Evolutionary conservation across 345 rosid species (phyloP).

Genomic region (Trapa bicornis): DNA sequence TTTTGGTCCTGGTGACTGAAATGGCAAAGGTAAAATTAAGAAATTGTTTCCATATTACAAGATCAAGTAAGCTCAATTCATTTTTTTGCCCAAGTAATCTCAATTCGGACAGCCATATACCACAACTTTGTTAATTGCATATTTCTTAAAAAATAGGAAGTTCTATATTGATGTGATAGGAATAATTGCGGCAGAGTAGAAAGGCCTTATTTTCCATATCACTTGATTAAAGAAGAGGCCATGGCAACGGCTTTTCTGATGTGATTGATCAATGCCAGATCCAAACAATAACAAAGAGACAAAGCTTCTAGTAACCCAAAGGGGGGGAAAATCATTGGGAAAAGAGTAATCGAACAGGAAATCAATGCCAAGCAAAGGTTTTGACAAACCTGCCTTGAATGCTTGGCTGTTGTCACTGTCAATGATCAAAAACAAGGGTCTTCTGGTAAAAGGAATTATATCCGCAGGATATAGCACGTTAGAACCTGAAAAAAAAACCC

Average conservation of each 20-base stretch:
- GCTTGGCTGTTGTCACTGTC: constrained; percentile 97
- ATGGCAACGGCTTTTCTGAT: background rate
- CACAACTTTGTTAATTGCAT: background rate
- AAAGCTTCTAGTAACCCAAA: too few species aligned
- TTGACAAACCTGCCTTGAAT: constrained; percentile 99
- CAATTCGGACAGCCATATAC: background rate
- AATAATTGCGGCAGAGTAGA: background rate
- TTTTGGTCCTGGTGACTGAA: background rate
- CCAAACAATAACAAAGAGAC: too few species aligned
- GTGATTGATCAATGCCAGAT: background rate
- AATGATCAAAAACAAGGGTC: constrained; percentile 81
- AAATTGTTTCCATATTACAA: background rate
- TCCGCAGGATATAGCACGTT: constrained; percentile 81
- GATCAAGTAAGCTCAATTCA: background rate
- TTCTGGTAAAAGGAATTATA: constrained; percentile 87
- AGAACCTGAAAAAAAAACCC: constrained; percentile 34
- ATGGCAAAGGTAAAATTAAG: background rate
- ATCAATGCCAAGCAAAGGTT: constrained; percentile 26
- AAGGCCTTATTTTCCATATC: background rate
- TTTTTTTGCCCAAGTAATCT: background rate
- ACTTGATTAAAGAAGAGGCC: too few species aligned
- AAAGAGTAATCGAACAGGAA: background rate
- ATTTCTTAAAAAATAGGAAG: background rate
- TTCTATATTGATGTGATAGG: background rate
- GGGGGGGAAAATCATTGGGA: background rate